Percentiles rank a stretch among this genome's conserved stretches.
These are phyloP conservation scores for Trametes gibbosa DNA, from an alignment of 768 basidiomycete genomes.

Conservation along the genomic window DNA sequence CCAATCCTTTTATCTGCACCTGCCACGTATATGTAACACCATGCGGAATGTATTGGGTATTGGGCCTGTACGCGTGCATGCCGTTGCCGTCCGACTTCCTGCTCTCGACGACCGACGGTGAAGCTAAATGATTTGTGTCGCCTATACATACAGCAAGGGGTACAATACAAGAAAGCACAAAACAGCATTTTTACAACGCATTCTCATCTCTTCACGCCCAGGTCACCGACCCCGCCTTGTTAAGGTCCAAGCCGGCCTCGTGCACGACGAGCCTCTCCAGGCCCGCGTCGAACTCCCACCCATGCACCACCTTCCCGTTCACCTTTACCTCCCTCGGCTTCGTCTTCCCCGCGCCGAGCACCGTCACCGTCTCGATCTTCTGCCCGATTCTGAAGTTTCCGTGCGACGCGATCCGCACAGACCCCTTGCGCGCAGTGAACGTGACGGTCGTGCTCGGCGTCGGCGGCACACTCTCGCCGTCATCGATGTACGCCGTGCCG, in stretches of 20 bases:
- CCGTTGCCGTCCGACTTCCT: background rate
- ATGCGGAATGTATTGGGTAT: too few relatives aligned
- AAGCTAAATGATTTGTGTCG: background rate
- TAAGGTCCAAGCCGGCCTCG: constrained; percentile 43
- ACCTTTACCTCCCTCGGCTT: constrained; percentile 41
- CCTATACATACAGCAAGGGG: too few relatives aligned
- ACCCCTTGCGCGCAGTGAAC: constrained; percentile 37
- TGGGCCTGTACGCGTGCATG: too few relatives aligned
- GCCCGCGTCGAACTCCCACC: constrained; percentile 40
- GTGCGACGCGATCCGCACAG: constrained; percentile 37
- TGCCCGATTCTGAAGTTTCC: constrained; percentile 46
- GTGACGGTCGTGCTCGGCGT: constrained; percentile 48
- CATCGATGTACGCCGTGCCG: constrained; percentile 67
- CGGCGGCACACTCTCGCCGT: constrained; percentile 62
- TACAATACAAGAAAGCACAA: too few relatives aligned
- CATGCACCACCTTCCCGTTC: constrained; percentile 4
- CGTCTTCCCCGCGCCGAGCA: constrained; percentile 47
- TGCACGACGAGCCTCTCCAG: constrained; percentile 43
- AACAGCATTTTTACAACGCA: background rate
- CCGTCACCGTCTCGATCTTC: constrained; percentile 48
- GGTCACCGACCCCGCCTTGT: constrained; percentile 33
- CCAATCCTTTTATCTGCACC: background rate
- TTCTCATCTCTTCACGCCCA: constrained; percentile 39
- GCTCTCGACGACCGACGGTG: background rate
- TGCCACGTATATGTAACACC: background rate